These are phyloP conservation scores for Xylariales sp. DNA, from an alignment of 2,329 filamentous ascomycete genomes.

Conservation along the genomic window DNA sequence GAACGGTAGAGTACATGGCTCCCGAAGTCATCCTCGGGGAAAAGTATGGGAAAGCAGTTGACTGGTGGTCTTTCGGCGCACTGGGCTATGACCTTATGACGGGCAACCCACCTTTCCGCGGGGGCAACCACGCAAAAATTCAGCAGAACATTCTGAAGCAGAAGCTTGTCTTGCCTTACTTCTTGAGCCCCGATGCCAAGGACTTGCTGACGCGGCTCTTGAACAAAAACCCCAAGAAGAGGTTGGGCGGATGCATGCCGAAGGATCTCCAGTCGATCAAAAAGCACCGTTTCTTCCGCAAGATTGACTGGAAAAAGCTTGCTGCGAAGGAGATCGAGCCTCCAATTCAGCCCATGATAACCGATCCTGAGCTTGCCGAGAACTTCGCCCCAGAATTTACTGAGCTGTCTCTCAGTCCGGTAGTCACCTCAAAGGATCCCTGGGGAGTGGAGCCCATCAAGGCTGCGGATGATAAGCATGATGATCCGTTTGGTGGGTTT, in stretches of 20 bases:
- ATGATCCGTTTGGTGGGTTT: slow-evolving; percentile 60
- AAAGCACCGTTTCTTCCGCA: slow-evolving; percentile 92
- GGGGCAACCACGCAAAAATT: slow-evolving; percentile 88
- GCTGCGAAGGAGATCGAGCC: slow-evolving; percentile 78
- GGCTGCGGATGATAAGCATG: slow-evolving; percentile 34
- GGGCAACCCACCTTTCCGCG: slow-evolving; percentile 84
- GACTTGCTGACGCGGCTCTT: slow-evolving; percentile 86
- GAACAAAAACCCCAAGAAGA: slow-evolving; percentile 87
- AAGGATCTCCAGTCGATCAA: slow-evolving; percentile 85
- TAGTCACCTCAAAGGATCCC: slow-evolving; percentile 42
- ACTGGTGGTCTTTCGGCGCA: slow-evolving; percentile 98
- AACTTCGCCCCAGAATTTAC: slow-evolving; percentile 97
- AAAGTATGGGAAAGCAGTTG: slow-evolving; percentile 89
- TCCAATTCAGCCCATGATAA: slow-evolving; percentile 90
- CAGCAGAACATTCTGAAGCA: slow-evolving; percentile 94
- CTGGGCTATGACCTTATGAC: slow-evolving; percentile 91
- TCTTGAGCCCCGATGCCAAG: slow-evolving; percentile 85
- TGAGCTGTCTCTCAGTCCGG: slow-evolving; percentile 73
- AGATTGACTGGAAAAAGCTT: slow-evolving; percentile 90
- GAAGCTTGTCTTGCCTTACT: slow-evolving; percentile 86
- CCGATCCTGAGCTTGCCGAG: slow-evolving; percentile 91
- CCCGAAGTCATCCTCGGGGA: slow-evolving; percentile 87
- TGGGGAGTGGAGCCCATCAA: slow-evolving; percentile 30
- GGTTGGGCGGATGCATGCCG: slow-evolving; percentile 82
- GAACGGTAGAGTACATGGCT: slow-evolving; percentile 98